Evolutionary conservation across 805 yeast genomes (phyloP), one percentile per base, ranked within the genome.

Genomic region (Kurtzmaniella fragi): DNA sequence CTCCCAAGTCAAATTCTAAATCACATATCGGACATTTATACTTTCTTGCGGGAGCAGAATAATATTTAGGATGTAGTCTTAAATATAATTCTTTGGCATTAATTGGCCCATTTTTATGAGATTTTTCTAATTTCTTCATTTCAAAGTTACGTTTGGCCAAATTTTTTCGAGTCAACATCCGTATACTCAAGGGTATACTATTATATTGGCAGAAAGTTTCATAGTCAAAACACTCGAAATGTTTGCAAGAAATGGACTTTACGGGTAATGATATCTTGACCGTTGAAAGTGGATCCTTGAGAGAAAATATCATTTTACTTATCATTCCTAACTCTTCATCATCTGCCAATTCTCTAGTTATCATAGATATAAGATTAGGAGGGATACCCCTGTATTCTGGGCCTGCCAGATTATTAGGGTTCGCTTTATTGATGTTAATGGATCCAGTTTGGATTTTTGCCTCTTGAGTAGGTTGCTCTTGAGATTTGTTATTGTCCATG

Each of bases 221-320:
- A 37, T 59, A 64, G 41, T 69, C 74, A 49, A 69, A 69, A 47
- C 73, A 68, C 50, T 66, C 73, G 44, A 68, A 67, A 44, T 69
- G 74, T 25, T 46, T 46, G 44, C 74, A 69, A 1, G 42, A 40
- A 7, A 47, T 43, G 5, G 72, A 58, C 47, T 67, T 69, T 8
- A 69, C 63, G 2, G 74, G 74, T 7, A 69, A 49, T 31, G 49
- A 44, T 29, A 69, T 68, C 39, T 56, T 64, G 28, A 64, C 57
- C 17, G 64, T 65, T 23, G 62, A 53, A n/a, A 64, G 47, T 3
- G 74, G 74, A 42, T 69, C 74, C 32, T 62, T 50, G 26, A 69
- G 45, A 5, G 71, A 53, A 42, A 67, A 67, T 0, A 61, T 50
- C 41, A 66, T 49, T 34, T 59, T 64, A n/a, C 63, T 65, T 17